Percentiles rank a stretch among this genome's conserved stretches.
phyloP scores from a whole-genome alignment of 768 basidiomycete genomes.

The Agaricus subrufescens region DNA sequence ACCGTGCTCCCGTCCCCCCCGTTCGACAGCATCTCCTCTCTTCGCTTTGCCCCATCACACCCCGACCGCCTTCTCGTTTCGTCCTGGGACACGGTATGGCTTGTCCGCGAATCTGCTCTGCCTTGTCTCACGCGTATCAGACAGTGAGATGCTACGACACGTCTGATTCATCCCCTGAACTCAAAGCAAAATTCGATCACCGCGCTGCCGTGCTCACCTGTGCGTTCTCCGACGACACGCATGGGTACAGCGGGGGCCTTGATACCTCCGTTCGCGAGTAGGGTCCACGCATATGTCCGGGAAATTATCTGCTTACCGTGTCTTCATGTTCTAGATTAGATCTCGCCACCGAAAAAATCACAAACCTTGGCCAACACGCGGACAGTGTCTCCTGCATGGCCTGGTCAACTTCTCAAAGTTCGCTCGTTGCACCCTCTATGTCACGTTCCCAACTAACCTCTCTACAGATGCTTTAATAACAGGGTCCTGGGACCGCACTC shows the following conservation, averaged over 20 bases:
- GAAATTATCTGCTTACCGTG: too few species aligned
- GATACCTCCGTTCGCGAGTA: conserved; percentile 83
- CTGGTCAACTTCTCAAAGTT: conserved; percentile 62
- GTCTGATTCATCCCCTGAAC: conserved; percentile 52
- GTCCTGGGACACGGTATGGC: conserved; percentile 79
- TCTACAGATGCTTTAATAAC: conserved; percentile 66
- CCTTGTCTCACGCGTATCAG: conserved; percentile 15
- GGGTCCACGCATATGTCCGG: conserved; percentile 21
- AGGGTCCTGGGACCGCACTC: conserved; percentile 88
- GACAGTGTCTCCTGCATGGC: conserved; percentile 78
- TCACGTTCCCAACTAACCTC: background rate
- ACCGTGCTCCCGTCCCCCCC: conserved; percentile 50
- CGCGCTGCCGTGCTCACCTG: conserved; percentile 86
- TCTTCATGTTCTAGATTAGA: conserved; percentile 55
- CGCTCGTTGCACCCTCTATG: conserved; percentile 18
- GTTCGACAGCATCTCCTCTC: conserved; percentile 78
- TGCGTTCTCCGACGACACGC: conserved; percentile 61
- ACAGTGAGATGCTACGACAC: conserved; percentile 48
- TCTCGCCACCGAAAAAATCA: conserved; percentile 64
- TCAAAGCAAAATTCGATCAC: conserved; percentile 81
- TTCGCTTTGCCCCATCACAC: conserved; percentile 77
- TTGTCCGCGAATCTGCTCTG: background rate
- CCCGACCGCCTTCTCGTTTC: conserved; percentile 78
- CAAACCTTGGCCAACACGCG: conserved; percentile 74
- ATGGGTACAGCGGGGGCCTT: conserved; percentile 83